Base-by-base conservation (phyloP, 768 basidiomycete species). In the Suillus weaverae region DNA sequence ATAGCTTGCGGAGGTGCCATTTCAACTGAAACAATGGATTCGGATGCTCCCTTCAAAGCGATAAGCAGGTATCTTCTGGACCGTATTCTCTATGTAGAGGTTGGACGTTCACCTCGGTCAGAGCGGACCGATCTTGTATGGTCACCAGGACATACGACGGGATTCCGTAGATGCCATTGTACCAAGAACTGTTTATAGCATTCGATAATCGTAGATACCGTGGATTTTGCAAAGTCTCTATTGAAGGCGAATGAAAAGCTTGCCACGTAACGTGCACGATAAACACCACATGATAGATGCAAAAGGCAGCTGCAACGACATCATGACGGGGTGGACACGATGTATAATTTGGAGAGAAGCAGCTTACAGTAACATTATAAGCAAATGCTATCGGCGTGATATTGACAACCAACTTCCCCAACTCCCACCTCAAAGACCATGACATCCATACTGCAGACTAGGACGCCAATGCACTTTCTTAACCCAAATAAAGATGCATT, bases 401-500 rank as follows among this genome's bases (percentile, higher is more conserved):
- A 50, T 43, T 39, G 48, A 64, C 35, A 39, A 3, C 11, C 11
- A 36, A 13, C 36, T 11, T 26, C 36, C 36, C 26, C 38, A 39
- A 48, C 51, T 44, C 36, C 53, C 41, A n/a, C 32, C n/a, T 20
- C 53, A 20, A 59, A 54, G 20, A 32, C 22, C 48, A 77, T 77
- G 76, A 60, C 70, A 35, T 36, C 35, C 32, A 65, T 69, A 66
- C 66, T 72, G 61, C 86, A 86, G 69, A 86, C 84, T 14, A 74
- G 69, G 46, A 87, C 86, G 1, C 81, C 84, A 18, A 76, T 78
- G 68, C 71, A 77, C 22, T 70, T 85, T 55, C 67, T 76, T 26
- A 68, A 64, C 43, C 84, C 85, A 2, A 72, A 79, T 67, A 87
- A 88, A 71, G 79, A 80, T 62, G 79, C 74, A 11, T 77, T 91